These are phyloP conservation scores for Colletotrichum lindemuthianum DNA, from an alignment of 2,329 filamentous ascomycete genomes.

Conservation along the genomic window DNA sequence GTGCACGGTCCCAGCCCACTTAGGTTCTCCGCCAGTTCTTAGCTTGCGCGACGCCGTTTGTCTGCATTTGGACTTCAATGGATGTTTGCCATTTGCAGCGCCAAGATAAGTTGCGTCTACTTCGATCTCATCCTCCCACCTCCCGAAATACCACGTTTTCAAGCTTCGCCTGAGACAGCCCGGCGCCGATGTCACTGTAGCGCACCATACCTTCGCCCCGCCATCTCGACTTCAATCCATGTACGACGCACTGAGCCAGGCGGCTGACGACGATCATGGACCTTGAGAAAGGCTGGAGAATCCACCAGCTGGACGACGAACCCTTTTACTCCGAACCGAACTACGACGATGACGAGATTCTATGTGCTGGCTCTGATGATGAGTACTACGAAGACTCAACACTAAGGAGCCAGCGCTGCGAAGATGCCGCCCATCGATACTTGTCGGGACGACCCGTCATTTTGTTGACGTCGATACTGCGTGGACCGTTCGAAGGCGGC, in stretches of 20 bases:
- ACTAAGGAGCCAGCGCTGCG: conserved; percentile 63
- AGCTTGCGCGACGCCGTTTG: conserved; percentile 17
- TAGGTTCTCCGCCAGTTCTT: conserved; percentile 13
- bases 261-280: conserved; percentile 12
- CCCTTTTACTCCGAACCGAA: conserved; percentile 56
- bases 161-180: conserved; percentile 14
- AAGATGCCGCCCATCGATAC: conserved; percentile 67
- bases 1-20: conserved; percentile 21
- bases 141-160: neutral
- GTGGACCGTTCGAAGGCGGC: conserved; percentile 68
- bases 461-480: conserved; percentile 69
- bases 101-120: no score
- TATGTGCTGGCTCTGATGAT: conserved; percentile 67
- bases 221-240: neutral
- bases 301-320: conserved; percentile 39
- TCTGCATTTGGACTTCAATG: neutral
- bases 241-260: neutral
- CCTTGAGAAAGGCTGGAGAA: conserved; percentile 14
- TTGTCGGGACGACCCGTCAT: conserved; percentile 65
- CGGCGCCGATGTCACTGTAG: conserved; percentile 29
- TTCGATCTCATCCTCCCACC: no score
- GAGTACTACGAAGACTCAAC: conserved; percentile 60
- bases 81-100: no score
- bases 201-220: neutral
- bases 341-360: conserved; percentile 53